Evolutionary conservation across 2,329 filamentous ascomycete species (phyloP).

Genomic region (Penicillium occitanis): DNA sequence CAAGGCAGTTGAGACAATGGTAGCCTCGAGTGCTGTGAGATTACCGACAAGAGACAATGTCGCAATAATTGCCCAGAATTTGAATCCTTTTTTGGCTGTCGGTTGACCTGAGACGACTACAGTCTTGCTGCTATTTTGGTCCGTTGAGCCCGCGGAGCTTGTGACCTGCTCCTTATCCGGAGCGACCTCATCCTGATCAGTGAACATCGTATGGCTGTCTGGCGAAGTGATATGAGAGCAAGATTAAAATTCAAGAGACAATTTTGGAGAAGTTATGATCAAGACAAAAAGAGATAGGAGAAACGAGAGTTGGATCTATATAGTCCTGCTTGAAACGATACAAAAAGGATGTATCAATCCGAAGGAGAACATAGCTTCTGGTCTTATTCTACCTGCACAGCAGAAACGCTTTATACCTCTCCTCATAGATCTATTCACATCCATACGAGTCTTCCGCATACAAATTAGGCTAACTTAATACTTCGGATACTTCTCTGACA

Average conservation of each 20-base stretch:
- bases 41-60: slow-evolving; percentile 30
- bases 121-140: not conserved
- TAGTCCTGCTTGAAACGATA: not conserved
- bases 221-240: not conserved
- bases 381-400: not conserved
- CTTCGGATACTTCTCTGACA: not conserved
- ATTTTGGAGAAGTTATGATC: not conserved
- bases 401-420: not conserved
- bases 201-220: not conserved
- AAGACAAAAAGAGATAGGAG: not conserved
- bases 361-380: not conserved
- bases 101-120: not conserved
- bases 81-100: slow-evolving; percentile 2
- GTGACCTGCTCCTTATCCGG: not conserved
- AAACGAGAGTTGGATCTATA: not conserved
- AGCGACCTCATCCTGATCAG: not conserved
- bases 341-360: not conserved
- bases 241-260: not conserved
- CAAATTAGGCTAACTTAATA: slow-evolving; percentile 2
- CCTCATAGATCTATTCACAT: not conserved
- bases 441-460: not conserved
- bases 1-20: slow-evolving; percentile 34
- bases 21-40: slow-evolving; percentile 31
- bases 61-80: slow-evolving; percentile 34
- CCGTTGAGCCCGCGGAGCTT: not conserved